phyloP scores from a whole-genome alignment of 129 eudicot species.

The Smallanthus sonchifolius region DNA sequence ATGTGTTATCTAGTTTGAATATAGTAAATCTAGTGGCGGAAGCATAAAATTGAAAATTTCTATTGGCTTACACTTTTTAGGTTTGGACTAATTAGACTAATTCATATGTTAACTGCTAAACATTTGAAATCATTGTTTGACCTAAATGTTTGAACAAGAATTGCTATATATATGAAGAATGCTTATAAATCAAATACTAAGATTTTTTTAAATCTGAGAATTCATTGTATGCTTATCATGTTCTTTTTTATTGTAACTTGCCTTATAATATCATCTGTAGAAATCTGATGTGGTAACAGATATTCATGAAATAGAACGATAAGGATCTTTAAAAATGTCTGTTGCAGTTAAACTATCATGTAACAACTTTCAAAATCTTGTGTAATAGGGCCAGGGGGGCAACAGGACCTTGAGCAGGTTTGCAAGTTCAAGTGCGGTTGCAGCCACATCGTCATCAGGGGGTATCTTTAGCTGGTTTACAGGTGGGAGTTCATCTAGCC shows the following conservation, averaged over 20 bases:
- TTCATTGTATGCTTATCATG: neutral
- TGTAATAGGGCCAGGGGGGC: slow-evolving; percentile 53
- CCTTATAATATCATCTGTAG: neutral
- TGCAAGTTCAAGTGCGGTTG: slow-evolving; percentile 80
- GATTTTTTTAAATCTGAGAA: neutral
- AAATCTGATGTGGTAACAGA: neutral
- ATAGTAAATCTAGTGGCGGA: slow-evolving; percentile 6
- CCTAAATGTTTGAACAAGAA: neutral
- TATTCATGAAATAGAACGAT: neutral
- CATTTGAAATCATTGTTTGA: neutral
- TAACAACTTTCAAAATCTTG: neutral
- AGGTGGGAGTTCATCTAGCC: slow-evolving; percentile 55
- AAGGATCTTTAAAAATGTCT: neutral
- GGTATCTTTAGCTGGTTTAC: slow-evolving; percentile 75
- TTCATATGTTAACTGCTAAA: too few species aligned
- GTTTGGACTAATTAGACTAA: neutral
- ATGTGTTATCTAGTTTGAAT: slow-evolving; percentile 4
- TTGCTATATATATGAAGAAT: neutral
- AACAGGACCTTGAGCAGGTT: slow-evolving; percentile 48
- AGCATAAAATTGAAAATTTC: neutral
- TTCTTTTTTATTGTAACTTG: neutral
- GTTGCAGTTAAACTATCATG: neutral
- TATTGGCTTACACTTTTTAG: neutral
- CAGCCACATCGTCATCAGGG: slow-evolving; percentile 59
- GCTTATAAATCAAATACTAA: too few species aligned